Percentiles rank a stretch among this genome's conserved stretches.
These are phyloP conservation scores for Mollisiaceae sp. DNA, from an alignment of 2,329 filamentous ascomycete species.

Conservation along the genomic window DNA sequence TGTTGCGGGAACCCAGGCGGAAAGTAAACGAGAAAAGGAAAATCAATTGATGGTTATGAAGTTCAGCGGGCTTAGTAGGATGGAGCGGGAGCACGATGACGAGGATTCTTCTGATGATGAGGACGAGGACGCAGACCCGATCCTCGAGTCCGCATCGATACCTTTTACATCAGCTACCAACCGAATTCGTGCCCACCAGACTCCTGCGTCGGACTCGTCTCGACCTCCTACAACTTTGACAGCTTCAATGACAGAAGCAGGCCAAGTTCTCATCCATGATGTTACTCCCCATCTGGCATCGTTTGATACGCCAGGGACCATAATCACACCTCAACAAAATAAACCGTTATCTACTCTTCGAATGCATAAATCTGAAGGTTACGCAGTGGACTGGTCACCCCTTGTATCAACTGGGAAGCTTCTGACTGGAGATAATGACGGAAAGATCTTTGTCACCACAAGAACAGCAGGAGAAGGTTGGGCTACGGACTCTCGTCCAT, in stretches of 20 bases:
- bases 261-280: conserved; percentile 90
- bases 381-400: conserved; percentile 96
- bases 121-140: conserved; percentile 79
- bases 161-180: conserved; percentile 89
- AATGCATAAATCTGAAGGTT: conserved; percentile 92
- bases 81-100: conserved; percentile 72
- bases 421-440: conserved; percentile 88
- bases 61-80: conserved; percentile 87
- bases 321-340: conserved; percentile 81
- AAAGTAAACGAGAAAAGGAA: conserved; percentile 73
- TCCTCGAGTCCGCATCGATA: conserved; percentile 91
- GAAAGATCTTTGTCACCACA: conserved; percentile 86
- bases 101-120: conserved; percentile 74
- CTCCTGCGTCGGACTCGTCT: conserved; percentile 71
- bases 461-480: conserved; percentile 87
- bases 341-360: conserved; percentile 87
- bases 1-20: conserved; percentile 93
- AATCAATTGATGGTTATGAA: conserved; percentile 97
- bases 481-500: conserved; percentile 83
- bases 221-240: conserved; percentile 81
- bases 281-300: conserved; percentile 86
- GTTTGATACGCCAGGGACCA: conserved; percentile 86
- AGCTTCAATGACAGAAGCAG: conserved; percentile 90
- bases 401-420: conserved; percentile 81
- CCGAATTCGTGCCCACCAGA: conserved; percentile 86